These are phyloP conservation scores for Pichia sp. DNA, from an alignment of 1,139 yeast genomes.

Conservation along the genomic window DNA sequence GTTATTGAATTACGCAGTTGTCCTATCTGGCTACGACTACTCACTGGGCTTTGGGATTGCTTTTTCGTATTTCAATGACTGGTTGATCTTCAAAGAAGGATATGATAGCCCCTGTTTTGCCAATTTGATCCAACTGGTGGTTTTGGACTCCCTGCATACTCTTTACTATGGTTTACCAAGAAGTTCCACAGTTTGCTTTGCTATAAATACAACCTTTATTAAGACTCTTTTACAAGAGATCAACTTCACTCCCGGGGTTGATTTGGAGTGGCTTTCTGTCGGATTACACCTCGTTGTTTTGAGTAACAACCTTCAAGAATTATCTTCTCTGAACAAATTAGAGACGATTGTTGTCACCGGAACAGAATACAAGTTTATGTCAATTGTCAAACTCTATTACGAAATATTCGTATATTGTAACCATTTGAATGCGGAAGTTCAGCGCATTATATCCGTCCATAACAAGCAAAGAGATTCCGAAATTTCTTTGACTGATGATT, in stretches of 20 bases:
- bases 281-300: conserved; percentile 30
- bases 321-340: conserved; percentile 23
- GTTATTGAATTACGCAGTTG: conserved; percentile 50
- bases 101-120: conserved; percentile 30
- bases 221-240: conserved; percentile 40
- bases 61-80: conserved; percentile 55
- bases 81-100: conserved; percentile 40
- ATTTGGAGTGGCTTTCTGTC: conserved; percentile 21
- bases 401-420: conserved; percentile 24
- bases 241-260: conserved; percentile 9
- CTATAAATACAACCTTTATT: conserved; percentile 39
- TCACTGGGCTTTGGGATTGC: conserved; percentile 53
- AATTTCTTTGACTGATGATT: conserved; percentile 2
- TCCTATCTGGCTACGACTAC: conserved; percentile 55
- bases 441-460: neutral
- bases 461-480: neutral
- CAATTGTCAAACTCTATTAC: conserved; percentile 24
- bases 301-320: conserved; percentile 20
- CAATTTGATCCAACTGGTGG: conserved; percentile 44
- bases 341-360: conserved; percentile 25
- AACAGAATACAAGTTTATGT: conserved; percentile 25
- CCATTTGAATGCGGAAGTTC: conserved; percentile 17
- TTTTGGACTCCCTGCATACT: conserved; percentile 54
- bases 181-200: conserved; percentile 22
- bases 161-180: conserved; percentile 57